Evolutionary conservation across 495 filamentous ascomycete species (phyloP).

Genomic region (Lasiosphaeria ovina): DNA sequence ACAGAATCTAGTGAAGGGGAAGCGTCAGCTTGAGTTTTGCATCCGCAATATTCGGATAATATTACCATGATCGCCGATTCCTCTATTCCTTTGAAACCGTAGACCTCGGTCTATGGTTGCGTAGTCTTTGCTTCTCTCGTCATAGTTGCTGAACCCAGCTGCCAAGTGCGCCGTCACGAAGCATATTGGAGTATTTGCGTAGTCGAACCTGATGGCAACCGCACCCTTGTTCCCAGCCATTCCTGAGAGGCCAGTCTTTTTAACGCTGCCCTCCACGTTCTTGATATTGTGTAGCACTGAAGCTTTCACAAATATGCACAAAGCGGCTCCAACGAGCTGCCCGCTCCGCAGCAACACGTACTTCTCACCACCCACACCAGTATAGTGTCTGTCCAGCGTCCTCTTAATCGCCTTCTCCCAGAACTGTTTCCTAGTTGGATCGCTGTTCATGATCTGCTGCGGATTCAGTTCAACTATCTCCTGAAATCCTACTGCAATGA

Average conservation of each 20-base stretch:
- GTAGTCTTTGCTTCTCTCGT: constrained; percentile 92
- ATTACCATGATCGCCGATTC: constrained; percentile 81
- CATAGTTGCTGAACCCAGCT: constrained; percentile 95
- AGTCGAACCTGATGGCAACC: constrained; percentile 94
- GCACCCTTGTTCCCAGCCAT: constrained; percentile 98
- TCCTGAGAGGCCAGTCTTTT: constrained; percentile 96
- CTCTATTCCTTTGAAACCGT: constrained; percentile 82
- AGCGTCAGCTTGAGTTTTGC: constrained; percentile 8
- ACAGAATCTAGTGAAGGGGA: constrained; percentile 57
- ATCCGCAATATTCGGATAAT: not conserved
- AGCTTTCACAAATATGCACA: constrained; percentile 85
- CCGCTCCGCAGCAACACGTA: constrained; percentile 90
- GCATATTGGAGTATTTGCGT: constrained; percentile 87
- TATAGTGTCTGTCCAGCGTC: constrained; percentile 71
- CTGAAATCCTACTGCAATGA: constrained; percentile 90
- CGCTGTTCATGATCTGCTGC: constrained; percentile 98
- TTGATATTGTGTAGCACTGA: constrained; percentile 77
- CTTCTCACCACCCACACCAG: constrained; percentile 59
- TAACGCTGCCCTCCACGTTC: constrained; percentile 92
- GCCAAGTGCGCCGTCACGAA: constrained; percentile 97
- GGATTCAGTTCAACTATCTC: constrained; percentile 96
- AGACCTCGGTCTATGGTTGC: constrained; percentile 83
- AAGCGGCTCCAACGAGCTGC: constrained; percentile 89
- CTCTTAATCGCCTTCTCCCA: constrained; percentile 83
- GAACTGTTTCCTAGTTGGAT: constrained; percentile 75